These are phyloP conservation scores for Globisporangium perplexum DNA, from an alignment of 352 stramenopile species.

Conservation along the genomic window DNA sequence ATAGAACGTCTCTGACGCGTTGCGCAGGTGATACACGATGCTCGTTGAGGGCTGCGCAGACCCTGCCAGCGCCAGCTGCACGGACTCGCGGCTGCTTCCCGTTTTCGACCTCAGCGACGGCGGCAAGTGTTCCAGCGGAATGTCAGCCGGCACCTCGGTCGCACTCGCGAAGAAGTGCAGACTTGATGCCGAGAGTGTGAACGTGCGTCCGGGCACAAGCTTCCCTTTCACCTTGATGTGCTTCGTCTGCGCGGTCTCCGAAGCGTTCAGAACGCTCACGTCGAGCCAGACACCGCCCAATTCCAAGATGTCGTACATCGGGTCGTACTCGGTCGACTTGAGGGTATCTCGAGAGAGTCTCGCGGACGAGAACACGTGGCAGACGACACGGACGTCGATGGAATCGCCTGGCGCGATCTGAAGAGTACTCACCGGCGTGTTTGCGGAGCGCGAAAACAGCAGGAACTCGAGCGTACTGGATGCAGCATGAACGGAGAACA, in stretches of 20 bases:
- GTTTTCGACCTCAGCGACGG: conserved; percentile 36
- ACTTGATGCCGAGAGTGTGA: conserved; percentile 69
- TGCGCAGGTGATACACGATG: conserved; percentile 61
- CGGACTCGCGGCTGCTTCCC: conserved; percentile 25
- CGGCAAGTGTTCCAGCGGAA: conserved; percentile 39
- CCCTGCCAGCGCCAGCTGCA: conserved; percentile 18
- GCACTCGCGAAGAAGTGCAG: conserved; percentile 75
- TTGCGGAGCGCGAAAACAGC: conserved; percentile 76
- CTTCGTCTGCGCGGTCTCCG: conserved; percentile 57
- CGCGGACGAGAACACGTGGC: conserved; percentile 59
- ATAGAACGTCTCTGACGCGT: conserved; percentile 69
- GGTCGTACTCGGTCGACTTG: conserved; percentile 23
- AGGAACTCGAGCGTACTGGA: conserved; percentile 63
- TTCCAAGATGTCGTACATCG: conserved; percentile 45
- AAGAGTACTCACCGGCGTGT: conserved; percentile 63
- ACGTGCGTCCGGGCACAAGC: conserved; percentile 73
- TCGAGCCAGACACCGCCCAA: conserved; percentile 64
- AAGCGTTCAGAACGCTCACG: conserved; percentile 56
- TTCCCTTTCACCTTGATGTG: conserved; percentile 71
- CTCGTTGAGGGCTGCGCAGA: conserved; percentile 16
- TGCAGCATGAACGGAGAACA: background rate
- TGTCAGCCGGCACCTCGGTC: conserved; percentile 46
- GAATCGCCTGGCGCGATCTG: conserved; percentile 71
- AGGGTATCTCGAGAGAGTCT: conserved; percentile 44
- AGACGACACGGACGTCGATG: conserved; percentile 80